A percentile compares a stretch with the other conserved stretches of the same genome.
These are phyloP conservation scores for Ramaria rubella DNA, from an alignment of 768 basidiomycete genomes.

Conservation along the genomic window DNA sequence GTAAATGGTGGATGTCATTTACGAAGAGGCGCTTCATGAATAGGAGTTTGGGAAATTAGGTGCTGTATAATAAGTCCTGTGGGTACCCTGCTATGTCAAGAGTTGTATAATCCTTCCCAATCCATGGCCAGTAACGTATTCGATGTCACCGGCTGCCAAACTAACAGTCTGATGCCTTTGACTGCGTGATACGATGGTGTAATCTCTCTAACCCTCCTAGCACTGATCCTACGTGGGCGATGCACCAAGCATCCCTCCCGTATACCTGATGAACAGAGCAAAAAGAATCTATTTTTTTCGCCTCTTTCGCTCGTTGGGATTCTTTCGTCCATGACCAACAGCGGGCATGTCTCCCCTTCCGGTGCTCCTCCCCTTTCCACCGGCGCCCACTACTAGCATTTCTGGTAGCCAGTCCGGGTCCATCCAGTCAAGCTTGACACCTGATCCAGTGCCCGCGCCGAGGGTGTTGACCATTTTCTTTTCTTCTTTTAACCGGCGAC, in stretches of 20 bases:
- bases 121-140: too few species aligned
- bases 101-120: background rate
- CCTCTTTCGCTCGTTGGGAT: conserved; percentile 74
- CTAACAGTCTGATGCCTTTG: too few species aligned
- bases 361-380: conserved; percentile 63
- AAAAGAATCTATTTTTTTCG: conserved; percentile 28
- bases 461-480: conserved; percentile 60
- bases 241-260: too few species aligned
- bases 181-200: background rate
- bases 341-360: conserved; percentile 58
- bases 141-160: too few species aligned
- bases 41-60: conserved; percentile 69
- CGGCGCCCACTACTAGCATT: conserved; percentile 57
- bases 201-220: too few species aligned
- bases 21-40: conserved; percentile 97
- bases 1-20: conserved; percentile 99
- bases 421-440: conserved; percentile 70
- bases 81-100: conserved; percentile 11
- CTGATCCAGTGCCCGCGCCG: conserved; percentile 37
- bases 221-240: too few species aligned
- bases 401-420: conserved; percentile 94
- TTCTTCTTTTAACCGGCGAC: conserved; percentile 72
- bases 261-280: too few species aligned
- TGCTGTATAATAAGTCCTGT: conserved; percentile 11
- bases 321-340: conserved; percentile 82